These are phyloP conservation scores for grape (Vitis vinifera) DNA, from an alignment of 164 flowering plant genomes.

Conservation along the genomic window ASM3070453v1 NC_081823.1:5582501-5583000, in stretches of 20 bases:
- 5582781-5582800: background rate
- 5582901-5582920: background rate
- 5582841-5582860: background rate
- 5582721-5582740: background rate
- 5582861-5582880: background rate
- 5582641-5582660: background rate
- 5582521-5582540: constrained; percentile 7
- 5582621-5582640: background rate
- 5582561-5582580: background rate
- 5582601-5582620: background rate
- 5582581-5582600: background rate
- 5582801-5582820: background rate
- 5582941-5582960: constrained; percentile 46
- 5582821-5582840: too few species aligned
- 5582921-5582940: constrained; percentile 41
- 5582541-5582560: background rate
- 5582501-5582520: constrained; percentile 48
- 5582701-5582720: background rate
- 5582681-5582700: too few species aligned
- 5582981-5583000: constrained; percentile 57
- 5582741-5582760: background rate
- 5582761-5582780: background rate
- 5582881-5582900: background rate
- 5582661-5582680: too few species aligned
- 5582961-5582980: constrained; percentile 53